Evolutionary conservation across 2,329 filamentous ascomycete species (phyloP), one percentile per base, ranked within the genome.

Genomic region (Verticillium klebahnii): DNA sequence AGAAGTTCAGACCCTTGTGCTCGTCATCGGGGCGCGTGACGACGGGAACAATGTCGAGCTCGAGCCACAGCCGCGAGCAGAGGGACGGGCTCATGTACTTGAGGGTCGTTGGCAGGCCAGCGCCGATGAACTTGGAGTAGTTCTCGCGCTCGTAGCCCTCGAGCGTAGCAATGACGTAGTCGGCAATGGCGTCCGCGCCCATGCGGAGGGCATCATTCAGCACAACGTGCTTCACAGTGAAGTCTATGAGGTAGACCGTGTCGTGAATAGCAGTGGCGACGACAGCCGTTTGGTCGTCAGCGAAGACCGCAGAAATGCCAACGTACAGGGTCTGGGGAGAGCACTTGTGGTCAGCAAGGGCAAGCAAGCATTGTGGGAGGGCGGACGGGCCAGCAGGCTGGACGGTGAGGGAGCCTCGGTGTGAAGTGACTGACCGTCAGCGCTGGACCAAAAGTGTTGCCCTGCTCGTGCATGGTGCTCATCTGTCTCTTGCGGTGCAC

Each of bases 41-140:
- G 50, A 94, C 80, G 1, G 90, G 89, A 2, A 94, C 84, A 61
- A 93, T 86, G 70, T 95, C 91, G 39, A 93, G 77, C 64, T 92
- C 88, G 2, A 85, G 76, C 91, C 91, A 95, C 3, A 95, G 80
- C 37, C 85, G 85, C 0, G 89, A 86, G 67, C 88, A 89, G 1
- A 93, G 80, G 5, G 76, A 76, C 1, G 90, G 89, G 68, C 85
- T 89, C 68, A 85, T 78, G 11, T 83, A 75, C 55, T 84, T 80
- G 60, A 91, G 75, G 4, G 81, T 80, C 11, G 79, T 75, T 1
- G 89, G 87, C 60, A 94, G 77, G n/a, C 90, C 90, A 23, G 86
- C 84, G 8, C 91, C 91, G 23, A 92, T 80, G 67, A 93, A 89
- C 73, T 94, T 95, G 77, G 86, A 85, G 61, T 87, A 77, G 71